phyloP scores from a whole-genome alignment of 257 asterid species.

The Gentiana straminea region DNA sequence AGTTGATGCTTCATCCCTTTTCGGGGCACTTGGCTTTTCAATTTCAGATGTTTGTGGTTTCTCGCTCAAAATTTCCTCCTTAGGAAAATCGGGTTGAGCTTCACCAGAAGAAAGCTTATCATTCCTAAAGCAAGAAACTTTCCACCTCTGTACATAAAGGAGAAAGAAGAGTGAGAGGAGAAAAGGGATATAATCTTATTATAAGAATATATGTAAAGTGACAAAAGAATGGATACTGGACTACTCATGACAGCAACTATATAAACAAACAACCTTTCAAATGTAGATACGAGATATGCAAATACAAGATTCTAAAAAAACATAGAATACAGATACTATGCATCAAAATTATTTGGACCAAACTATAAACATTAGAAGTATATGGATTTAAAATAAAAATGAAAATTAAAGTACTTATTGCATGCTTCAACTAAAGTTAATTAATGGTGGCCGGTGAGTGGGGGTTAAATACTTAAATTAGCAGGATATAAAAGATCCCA shows the following conservation, averaged over 20 bases:
- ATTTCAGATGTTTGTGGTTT: slow-evolving; percentile 33
- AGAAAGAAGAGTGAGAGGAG: background rate
- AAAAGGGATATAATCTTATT: too few species aligned
- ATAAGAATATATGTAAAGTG: background rate
- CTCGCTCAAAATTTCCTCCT: slow-evolving; percentile 44
- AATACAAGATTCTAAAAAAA: too few species aligned
- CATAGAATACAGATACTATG: too few species aligned
- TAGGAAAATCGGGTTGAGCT: slow-evolving; percentile 35
- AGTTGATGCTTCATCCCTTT: slow-evolving; percentile 27
- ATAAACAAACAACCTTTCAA: background rate
- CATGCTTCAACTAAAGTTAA: too few species aligned
- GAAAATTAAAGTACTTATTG: too few species aligned
- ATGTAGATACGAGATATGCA: background rate
- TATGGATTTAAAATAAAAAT: too few species aligned
- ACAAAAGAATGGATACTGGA: background rate
- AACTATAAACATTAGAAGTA: too few species aligned
- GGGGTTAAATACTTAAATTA: too few species aligned
- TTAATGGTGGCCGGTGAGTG: too few species aligned
- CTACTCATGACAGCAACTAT: background rate
- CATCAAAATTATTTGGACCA: too few species aligned
- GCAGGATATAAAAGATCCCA: too few species aligned
- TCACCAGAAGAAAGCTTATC: slow-evolving; percentile 39
- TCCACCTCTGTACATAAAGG: slow-evolving; percentile 44
- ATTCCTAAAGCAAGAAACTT: slow-evolving; percentile 63
- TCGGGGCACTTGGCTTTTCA: slow-evolving; percentile 25